Evolutionary conservation across 106 monocot species (phyloP).

Genomic region (Hemerocallis citrina): DNA sequence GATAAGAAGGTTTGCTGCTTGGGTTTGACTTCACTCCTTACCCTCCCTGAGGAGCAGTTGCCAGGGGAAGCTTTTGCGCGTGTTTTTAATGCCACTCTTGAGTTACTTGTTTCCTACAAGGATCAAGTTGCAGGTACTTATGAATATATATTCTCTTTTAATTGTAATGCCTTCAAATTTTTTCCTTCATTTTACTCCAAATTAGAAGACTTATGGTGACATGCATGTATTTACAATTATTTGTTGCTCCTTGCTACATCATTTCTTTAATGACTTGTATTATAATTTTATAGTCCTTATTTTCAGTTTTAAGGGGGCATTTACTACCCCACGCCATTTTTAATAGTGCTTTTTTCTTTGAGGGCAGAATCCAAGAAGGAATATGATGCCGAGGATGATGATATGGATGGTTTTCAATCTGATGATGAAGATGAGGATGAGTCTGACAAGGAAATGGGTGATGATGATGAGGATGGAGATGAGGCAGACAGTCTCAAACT

Average conservation of each 20-base stretch:
- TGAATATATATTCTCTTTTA: background rate
- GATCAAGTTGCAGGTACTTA: slow-evolving; percentile 89
- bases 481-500: slow-evolving; percentile 67
- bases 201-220: too few species aligned
- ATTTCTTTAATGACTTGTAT: slow-evolving; percentile 52
- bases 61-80: slow-evolving; percentile 72
- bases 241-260: slow-evolving; percentile 79
- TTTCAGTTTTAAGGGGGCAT: too few species aligned
- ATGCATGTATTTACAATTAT: too few species aligned
- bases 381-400: slow-evolving; percentile 66
- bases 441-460: slow-evolving; percentile 71
- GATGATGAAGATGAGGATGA: slow-evolving; percentile 83
- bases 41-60: slow-evolving; percentile 60
- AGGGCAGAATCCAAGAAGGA: slow-evolving; percentile 68
- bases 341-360: slow-evolving; percentile 1
- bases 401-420: slow-evolving; percentile 80
- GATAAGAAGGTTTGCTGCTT: slow-evolving; percentile 97
- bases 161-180: too few species aligned
- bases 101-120: slow-evolving; percentile 82
- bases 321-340: too few species aligned
- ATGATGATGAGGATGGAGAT: slow-evolving; percentile 80
- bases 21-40: slow-evolving; percentile 87
- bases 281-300: too few species aligned
- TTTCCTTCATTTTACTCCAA: too few species aligned
- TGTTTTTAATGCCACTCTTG: slow-evolving; percentile 75